phyloP scores from a whole-genome alignment of 495 filamentous ascomycete species.

The Penicillium parvum region DNA sequence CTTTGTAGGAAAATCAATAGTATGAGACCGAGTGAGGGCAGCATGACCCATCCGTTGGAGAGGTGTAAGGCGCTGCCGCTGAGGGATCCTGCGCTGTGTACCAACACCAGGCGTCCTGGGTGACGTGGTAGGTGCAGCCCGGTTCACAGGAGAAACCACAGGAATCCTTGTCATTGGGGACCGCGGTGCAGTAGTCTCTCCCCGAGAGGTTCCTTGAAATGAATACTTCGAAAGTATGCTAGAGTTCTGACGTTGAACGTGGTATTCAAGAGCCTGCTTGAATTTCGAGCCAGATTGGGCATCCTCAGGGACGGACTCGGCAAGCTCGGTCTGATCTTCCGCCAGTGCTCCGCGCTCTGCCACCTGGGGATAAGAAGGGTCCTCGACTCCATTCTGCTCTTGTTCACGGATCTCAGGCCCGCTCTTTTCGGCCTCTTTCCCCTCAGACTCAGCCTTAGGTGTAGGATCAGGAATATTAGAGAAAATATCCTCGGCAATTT shows the following conservation, averaged over 20 bases:
- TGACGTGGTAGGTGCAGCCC: slow-evolving; percentile 1
- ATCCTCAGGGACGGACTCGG: slow-evolving; percentile 8
- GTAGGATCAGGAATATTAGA: slow-evolving; percentile 45
- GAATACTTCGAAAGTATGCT: slow-evolving; percentile 35
- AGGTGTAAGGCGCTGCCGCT: slow-evolving; percentile 37
- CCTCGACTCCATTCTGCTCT: not conserved
- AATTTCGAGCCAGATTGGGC: too few relatives aligned
- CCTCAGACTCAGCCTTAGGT: not conserved
- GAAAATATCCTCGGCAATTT: slow-evolving; percentile 59
- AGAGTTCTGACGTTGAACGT: slow-evolving; percentile 37
- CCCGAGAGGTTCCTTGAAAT: slow-evolving; percentile 12
- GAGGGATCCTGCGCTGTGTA: slow-evolving; percentile 14
- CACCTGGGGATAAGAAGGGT: not conserved
- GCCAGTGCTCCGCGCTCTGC: not conserved
- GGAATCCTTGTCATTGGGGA: slow-evolving; percentile 10
- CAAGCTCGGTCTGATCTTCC: not conserved
- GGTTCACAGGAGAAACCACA: slow-evolving; percentile 8
- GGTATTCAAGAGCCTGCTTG: slow-evolving; percentile 32
- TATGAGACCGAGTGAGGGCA: slow-evolving; percentile 42
- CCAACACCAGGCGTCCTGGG: slow-evolving; percentile 7
- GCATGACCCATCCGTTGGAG: slow-evolving; percentile 46
- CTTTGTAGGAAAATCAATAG: slow-evolving; percentile 27
- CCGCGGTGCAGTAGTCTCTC: not conserved
- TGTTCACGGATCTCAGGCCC: too few relatives aligned
- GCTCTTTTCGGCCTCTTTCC: slow-evolving; percentile 7